Base-by-base conservation (phyloP, 208 protist species). In the Leishmania major region DNA sequence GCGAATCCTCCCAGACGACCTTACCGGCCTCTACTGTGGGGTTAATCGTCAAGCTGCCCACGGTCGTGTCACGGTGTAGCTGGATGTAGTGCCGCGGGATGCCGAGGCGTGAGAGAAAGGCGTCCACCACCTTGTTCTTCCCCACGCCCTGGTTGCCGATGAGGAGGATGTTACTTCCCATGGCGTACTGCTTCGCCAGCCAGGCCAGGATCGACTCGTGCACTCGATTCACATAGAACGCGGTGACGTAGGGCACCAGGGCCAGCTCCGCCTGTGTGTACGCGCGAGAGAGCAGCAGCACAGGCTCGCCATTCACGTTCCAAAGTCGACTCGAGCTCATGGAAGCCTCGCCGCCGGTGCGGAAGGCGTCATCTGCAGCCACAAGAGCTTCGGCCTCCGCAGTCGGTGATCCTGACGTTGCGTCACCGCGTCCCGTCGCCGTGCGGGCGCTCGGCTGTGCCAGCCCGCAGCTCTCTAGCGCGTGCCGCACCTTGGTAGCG, bases 111-210 rank as follows among this genome's bases (percentile, higher is more conserved):
- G 95, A 82, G 5, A 99, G 88, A 77, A 99, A 95, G 10, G 93
- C 84, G 82, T 99, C 98, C 53, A 95, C 91, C 67, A 99, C 89
- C 86, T 99, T 99, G 90, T 99, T 99, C 88, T 99, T 99, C 47
- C 98, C 98, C 43, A 99, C 96, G 35, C 97, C 95, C 77, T 99
- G 98, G 78, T 98, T 98, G 71, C 98, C 98, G 45, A 99, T 97
- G 43, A 99, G 91, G 13, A 99, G 92, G 43, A 98, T 89, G 73
- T 95, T 96, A 81, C 88, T 91, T 28, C 88, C 84, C 82, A 94
- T 88, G 3, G 88, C 89, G 81, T 95, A 93, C 84, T 99, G 97
- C 81, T 93, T 91, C 7, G 96, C 90, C 55, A 99, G 89, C 86
- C 96, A 97, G 5, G 83, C 84, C 66, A 99, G 87, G 57, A 98